phyloP scores from a whole-genome alignment of 2,329 filamentous ascomycete genomes.

The Talaromyces islandicus region DNA sequence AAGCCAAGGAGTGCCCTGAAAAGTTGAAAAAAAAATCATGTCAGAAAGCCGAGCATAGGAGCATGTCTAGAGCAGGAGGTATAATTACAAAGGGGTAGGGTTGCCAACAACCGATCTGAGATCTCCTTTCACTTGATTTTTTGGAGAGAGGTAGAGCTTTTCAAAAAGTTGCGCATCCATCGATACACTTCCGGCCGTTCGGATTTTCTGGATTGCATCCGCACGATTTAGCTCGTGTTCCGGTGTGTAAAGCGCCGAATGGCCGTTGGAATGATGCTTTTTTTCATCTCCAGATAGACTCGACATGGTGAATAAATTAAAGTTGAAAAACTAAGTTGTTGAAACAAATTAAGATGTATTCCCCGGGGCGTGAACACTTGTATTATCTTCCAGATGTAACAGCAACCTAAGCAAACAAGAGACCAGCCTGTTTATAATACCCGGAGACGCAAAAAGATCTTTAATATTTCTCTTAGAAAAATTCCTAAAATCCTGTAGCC shows the following conservation, averaged over 20 bases:
- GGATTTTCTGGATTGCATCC: conserved; percentile 38
- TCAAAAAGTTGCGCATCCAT: conserved; percentile 51
- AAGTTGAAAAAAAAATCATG: not conserved
- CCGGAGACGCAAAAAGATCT: too few species aligned
- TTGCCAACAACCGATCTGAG: conserved; percentile 20
- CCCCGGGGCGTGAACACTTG: too few species aligned
- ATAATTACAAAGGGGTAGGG: conserved; percentile 30
- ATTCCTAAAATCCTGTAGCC: too few species aligned
- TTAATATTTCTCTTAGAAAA: too few species aligned
- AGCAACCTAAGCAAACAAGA: too few species aligned
- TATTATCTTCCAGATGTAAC: too few species aligned
- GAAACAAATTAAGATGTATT: too few species aligned
- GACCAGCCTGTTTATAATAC: too few species aligned
- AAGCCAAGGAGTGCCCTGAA: conserved; percentile 50
- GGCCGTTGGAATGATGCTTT: not conserved
- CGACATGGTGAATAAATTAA: not conserved
- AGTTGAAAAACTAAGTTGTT: too few species aligned
- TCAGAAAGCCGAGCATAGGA: conserved; percentile 44
- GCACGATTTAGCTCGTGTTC: not conserved
- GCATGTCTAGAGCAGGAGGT: conserved; percentile 25
- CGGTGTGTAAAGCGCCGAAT: not conserved
- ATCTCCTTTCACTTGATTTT: conserved; percentile 26
- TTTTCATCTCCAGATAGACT: not conserved
- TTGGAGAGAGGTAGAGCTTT: conserved; percentile 43
- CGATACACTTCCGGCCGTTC: conserved; percentile 50